Evolutionary conservation across 495 filamentous ascomycete species (phyloP), one percentile per base, ranked within the genome.

Genomic region (Aspergillus carlsbadensis): DNA sequence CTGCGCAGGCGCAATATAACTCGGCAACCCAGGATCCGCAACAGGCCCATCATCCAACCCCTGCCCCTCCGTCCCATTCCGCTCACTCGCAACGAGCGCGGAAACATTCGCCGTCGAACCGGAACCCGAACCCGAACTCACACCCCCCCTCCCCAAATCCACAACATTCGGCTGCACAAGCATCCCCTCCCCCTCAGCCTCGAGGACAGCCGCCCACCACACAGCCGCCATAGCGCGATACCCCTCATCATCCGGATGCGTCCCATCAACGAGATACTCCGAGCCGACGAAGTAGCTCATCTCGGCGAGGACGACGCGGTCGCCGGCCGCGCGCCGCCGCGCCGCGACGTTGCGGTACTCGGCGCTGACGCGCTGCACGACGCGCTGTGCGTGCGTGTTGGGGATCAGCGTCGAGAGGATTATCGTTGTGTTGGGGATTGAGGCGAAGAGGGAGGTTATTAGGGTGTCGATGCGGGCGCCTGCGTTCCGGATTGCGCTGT

Each of bases 211-310:
- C 0, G 60, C 63, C 62, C 68, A 79, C 75, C 76, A 85, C 0
- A 84, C 66, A 2, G 71, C 59, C 10, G 81, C 78, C 82, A 85
- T 83, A 61, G 77, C 73, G 54, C 62, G 56, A 44, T 84, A 84
- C 10, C 81, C 81, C 0, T 18, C 52, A 37, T 80, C 75, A 14
- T 64, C 76, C 0, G 82, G 81, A 46, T 84, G 81, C 0, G 69
- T 80, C 5, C 65, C 69, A 56, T 83, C 81, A 0, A 64, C 65
- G 3, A 84, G 42, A 47, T 82, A 74, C 6, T 42, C 50, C 6
- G 36, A 2, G 10, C 29, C 37, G 22, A 79, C 61, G 49, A 69
- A 66, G 17, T 70, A 64, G 55, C 50, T 59, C 76, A 83, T 81
- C 10, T 84, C 81, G 2, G 74, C 81, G 14, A 82, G 54, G 7